Evolutionary conservation across 345 rosid species (phyloP).

Genomic region (Cardamine resedifolia): DNA sequence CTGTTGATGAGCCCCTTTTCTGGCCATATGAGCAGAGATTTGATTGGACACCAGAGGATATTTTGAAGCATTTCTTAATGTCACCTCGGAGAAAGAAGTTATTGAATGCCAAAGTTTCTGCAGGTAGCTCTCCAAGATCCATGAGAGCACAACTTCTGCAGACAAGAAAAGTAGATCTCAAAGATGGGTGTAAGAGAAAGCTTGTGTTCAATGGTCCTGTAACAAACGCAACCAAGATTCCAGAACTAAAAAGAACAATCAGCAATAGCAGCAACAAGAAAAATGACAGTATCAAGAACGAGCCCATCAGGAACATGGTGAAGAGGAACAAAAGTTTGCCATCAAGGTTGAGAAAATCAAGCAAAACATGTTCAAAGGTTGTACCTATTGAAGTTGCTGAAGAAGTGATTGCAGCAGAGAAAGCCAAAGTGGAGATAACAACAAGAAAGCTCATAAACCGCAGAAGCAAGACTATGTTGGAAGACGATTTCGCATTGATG

Average conservation of each 20-base stretch:
- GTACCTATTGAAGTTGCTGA: conserved; percentile 41
- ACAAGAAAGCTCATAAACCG: conserved; percentile 17
- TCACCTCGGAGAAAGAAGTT: conserved; percentile 48
- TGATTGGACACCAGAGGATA: conserved; percentile 49
- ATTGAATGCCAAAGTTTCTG: background rate
- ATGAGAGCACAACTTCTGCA: conserved; percentile 28
- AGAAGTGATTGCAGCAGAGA: conserved; percentile 11
- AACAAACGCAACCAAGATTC: conserved; percentile 31
- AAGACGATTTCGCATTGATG: conserved; percentile 42
- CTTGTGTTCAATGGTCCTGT: conserved; percentile 19
- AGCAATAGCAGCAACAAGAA: conserved; percentile 20
- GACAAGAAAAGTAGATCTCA: conserved; percentile 19
- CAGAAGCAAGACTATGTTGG: conserved; percentile 27
- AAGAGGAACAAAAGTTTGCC: conserved; percentile 38
- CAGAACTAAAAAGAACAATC: conserved; percentile 37
- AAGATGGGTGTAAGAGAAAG: conserved; percentile 32
- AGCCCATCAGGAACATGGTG: conserved; percentile 18
- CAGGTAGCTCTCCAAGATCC: conserved; percentile 35
- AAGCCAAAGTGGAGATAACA: conserved; percentile 18
- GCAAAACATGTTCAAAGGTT: conserved; percentile 35
- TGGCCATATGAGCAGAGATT: conserved; percentile 53
- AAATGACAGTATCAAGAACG: conserved; percentile 10
- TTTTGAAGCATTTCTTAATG: conserved; percentile 52
- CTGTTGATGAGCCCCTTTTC: conserved; percentile 47
- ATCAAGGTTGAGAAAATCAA: conserved; percentile 44